Percentiles rank a stretch among this genome's conserved stretches.
Conservation (phyloP, 106 monocot genomes). For the Allium sativum region DNA sequence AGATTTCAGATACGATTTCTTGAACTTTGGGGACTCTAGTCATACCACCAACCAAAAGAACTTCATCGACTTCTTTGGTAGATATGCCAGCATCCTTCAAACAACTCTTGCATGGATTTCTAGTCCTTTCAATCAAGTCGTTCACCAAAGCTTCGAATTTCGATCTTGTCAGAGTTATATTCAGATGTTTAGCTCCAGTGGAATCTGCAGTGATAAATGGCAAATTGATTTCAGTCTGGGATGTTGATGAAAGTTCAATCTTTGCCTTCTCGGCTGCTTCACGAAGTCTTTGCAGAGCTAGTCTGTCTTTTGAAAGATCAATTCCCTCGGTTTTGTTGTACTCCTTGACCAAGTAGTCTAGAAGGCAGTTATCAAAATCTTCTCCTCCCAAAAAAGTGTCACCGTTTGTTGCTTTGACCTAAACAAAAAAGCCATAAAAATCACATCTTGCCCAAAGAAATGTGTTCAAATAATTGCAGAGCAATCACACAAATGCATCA, state of each 20-base stretch:
- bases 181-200: conserved; percentile 42
- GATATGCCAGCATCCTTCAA: conserved; percentile 48
- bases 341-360: conserved; percentile 28
- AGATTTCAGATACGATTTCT: conserved; percentile 17
- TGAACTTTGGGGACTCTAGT: conserved; percentile 51
- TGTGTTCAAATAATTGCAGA: no score
- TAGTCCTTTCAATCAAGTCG: conserved; percentile 37
- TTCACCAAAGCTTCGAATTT: conserved; percentile 46
- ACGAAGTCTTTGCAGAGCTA: conserved; percentile 30
- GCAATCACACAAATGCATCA: neutral
- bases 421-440: no score
- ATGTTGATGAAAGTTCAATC: conserved; percentile 37
- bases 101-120: conserved; percentile 37
- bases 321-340: conserved; percentile 39
- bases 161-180: conserved; percentile 45
- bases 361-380: conserved; percentile 30
- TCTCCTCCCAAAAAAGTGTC: conserved; percentile 41
- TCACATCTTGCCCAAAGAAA: no score
- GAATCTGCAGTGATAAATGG: conserved; percentile 50
- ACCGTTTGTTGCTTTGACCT: conserved; percentile 44
- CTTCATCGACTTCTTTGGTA: conserved; percentile 45
- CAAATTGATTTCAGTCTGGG: conserved; percentile 39
- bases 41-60: conserved; percentile 65
- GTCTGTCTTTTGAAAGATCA: conserved; percentile 27
- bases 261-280: conserved; percentile 43